Evolutionary conservation across 352 stramenopile genomes (phyloP).

Genomic region (Globisporangium recalcitrans): DNA sequence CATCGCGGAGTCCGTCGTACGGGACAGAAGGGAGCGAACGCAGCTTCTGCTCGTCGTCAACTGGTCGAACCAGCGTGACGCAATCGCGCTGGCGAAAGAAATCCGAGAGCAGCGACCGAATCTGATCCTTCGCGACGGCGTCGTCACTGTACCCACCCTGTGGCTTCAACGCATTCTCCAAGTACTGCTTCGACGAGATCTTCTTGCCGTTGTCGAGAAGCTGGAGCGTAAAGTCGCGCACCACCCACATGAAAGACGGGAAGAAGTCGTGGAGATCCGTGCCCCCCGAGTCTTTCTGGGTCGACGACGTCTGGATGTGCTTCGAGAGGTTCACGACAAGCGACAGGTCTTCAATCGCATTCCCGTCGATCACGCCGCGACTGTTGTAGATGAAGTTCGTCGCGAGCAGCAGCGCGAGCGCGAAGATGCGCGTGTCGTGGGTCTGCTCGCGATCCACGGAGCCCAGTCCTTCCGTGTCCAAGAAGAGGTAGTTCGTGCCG

Average conservation of each 20-base stretch:
- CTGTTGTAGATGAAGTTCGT: slow-evolving; percentile 91
- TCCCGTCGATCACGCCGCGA: slow-evolving; percentile 85
- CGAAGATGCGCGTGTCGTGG: slow-evolving; percentile 89
- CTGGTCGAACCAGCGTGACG: slow-evolving; percentile 85
- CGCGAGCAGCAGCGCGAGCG: slow-evolving; percentile 77
- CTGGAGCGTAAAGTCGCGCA: slow-evolving; percentile 87
- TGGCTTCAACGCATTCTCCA: slow-evolving; percentile 84
- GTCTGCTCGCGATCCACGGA: slow-evolving; percentile 81
- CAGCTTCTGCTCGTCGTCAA: slow-evolving; percentile 84
- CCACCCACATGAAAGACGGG: slow-evolving; percentile 86
- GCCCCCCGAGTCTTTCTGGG: slow-evolving; percentile 17
- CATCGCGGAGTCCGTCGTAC: slow-evolving; percentile 70
- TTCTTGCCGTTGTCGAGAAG: slow-evolving; percentile 82
- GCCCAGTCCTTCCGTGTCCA: slow-evolving; percentile 88
- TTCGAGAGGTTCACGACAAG: slow-evolving; percentile 90
- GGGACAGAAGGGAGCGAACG: slow-evolving; percentile 59
- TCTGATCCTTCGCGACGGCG: slow-evolving; percentile 72
- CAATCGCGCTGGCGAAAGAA: slow-evolving; percentile 88
- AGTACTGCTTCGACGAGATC: slow-evolving; percentile 86
- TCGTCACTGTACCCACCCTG: slow-evolving; percentile 76
- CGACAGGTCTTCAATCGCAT: slow-evolving; percentile 87
- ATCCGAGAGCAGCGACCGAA: slow-evolving; percentile 64
- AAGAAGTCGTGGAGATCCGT: slow-evolving; percentile 80
- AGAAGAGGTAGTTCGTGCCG: slow-evolving; percentile 72
- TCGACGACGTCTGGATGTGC: slow-evolving; percentile 76